Conservation (phyloP, 169 alveolate genomes). For the Cryptosporidium canis region DNA sequence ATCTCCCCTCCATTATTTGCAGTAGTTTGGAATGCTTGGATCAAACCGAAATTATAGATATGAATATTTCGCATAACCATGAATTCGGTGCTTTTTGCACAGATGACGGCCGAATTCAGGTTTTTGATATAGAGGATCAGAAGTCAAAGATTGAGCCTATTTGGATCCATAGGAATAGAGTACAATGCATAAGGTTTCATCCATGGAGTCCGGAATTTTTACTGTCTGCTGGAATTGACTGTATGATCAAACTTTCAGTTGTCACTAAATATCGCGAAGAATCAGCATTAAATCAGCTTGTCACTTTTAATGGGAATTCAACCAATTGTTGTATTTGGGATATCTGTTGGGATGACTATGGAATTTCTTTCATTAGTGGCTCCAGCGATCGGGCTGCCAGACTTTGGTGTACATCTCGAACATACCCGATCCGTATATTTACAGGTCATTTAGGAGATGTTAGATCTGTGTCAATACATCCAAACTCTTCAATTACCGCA, state of each 20-base stretch:
- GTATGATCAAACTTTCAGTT: slow-evolving; percentile 39
- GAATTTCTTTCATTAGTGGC: slow-evolving; percentile 82
- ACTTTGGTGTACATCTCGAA: slow-evolving; percentile 78
- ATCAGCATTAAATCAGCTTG: slow-evolving; percentile 18
- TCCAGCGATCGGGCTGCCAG: slow-evolving; percentile 83
- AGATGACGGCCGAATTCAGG: slow-evolving; percentile 55
- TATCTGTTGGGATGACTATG: slow-evolving; percentile 82
- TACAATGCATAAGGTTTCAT: slow-evolving; percentile 45
- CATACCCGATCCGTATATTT: slow-evolving; percentile 79
- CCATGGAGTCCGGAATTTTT: slow-evolving; percentile 51
- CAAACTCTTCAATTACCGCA: slow-evolving; percentile 82
- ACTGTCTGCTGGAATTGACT: slow-evolving; percentile 54
- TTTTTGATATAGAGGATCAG: slow-evolving; percentile 6
- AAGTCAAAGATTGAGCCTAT: slow-evolving; percentile 4
- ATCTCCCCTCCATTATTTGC: slow-evolving; percentile 49
- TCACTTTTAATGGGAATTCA: slow-evolving; percentile 36
- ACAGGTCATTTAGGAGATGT: slow-evolving; percentile 85
- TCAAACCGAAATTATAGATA: slow-evolving; percentile 19
- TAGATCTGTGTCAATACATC: slow-evolving; percentile 82
- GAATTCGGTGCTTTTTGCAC: slow-evolving; percentile 60
- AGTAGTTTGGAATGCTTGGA: slow-evolving; percentile 7
- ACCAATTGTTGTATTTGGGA: slow-evolving; percentile 76
- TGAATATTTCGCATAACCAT: slow-evolving; percentile 51
- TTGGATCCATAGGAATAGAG: slow-evolving; percentile 64
- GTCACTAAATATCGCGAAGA: background rate